These are phyloP conservation scores for Bifiguratus adelaidae DNA, from an alignment of 192 early-diverging fungal genomes.

Conservation along the genomic window DNA sequence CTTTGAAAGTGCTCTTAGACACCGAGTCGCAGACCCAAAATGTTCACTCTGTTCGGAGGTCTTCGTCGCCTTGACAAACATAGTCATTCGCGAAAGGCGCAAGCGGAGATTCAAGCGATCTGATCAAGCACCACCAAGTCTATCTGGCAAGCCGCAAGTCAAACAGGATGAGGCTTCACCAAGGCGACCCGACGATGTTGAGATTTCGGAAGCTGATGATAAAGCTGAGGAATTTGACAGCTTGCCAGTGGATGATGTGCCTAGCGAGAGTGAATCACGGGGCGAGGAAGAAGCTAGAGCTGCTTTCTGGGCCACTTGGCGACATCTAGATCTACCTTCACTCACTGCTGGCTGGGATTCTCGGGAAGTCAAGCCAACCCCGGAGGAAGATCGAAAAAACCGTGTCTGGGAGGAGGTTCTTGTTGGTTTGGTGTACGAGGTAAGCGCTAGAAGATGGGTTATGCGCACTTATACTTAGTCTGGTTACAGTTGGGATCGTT, in stretches of 20 bases:
- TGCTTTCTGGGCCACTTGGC: not conserved
- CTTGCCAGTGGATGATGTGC: slow-evolving; percentile 6
- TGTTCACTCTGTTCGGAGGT: slow-evolving; percentile 31
- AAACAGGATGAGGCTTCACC: slow-evolving; percentile 6
- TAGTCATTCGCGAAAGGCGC: slow-evolving; percentile 31
- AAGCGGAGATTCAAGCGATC: slow-evolving; percentile 17
- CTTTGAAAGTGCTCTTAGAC: slow-evolving; percentile 55
- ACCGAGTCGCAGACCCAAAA: slow-evolving; percentile 24
- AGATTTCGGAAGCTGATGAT: not conserved
- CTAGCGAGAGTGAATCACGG: not conserved
- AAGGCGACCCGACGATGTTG: slow-evolving; percentile 6
- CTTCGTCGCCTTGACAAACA: slow-evolving; percentile 34
- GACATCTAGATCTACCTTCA: slow-evolving; percentile 1
- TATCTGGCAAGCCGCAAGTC: not conserved
- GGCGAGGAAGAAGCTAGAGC: not conserved
- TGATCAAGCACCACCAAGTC: not conserved
- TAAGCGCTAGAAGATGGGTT: not conserved
- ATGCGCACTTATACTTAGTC: no score
- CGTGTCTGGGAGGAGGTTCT: slow-evolving; percentile 32
- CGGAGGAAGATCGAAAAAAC: slow-evolving; percentile 17
- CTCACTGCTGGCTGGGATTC: slow-evolving; percentile 23
- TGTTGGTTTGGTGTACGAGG: slow-evolving; percentile 39
- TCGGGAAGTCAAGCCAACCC: slow-evolving; percentile 16
- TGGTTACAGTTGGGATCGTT: no score
- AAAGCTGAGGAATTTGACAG: slow-evolving; percentile 17